Conservation (phyloP, 768 basidiomycete species). For the Russula sp. region DNA sequence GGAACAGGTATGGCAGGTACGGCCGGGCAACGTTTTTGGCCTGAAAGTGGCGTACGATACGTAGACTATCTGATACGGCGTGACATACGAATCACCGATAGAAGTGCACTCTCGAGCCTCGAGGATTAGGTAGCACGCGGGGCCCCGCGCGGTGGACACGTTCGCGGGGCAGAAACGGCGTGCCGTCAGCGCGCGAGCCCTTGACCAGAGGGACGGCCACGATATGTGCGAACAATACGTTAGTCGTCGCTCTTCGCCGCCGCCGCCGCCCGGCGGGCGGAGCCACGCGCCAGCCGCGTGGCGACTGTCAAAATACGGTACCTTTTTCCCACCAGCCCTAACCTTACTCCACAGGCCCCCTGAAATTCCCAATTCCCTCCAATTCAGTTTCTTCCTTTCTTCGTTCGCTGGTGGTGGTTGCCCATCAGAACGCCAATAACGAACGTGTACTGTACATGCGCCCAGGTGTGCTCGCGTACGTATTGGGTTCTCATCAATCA, state of each 20-base stretch:
- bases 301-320: neutral
- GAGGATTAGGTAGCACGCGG: conserved; percentile 15
- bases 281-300: conserved; percentile 17
- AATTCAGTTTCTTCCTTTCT: neutral
- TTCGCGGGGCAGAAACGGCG: conserved; percentile 12
- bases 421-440: neutral
- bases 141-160: conserved; percentile 16
- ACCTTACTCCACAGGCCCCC: neutral
- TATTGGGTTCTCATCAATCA: neutral
- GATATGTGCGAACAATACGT: neutral
- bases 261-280: neutral
- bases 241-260: neutral
- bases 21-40: neutral
- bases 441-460: neutral
- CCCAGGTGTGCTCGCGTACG: neutral
- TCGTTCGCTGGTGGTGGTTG: neutral
- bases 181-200: neutral
- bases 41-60: conserved; percentile 8
- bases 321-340: conserved; percentile 9
- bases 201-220: conserved; percentile 5
- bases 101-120: conserved; percentile 9
- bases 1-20: conserved; percentile 13
- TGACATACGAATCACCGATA: conserved; percentile 6
- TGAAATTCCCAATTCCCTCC: conserved; percentile 7
- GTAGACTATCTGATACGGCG: conserved; percentile 5